Conservation (phyloP, 257 asterid genomes). For the Plectranthus barbatus region DNA sequence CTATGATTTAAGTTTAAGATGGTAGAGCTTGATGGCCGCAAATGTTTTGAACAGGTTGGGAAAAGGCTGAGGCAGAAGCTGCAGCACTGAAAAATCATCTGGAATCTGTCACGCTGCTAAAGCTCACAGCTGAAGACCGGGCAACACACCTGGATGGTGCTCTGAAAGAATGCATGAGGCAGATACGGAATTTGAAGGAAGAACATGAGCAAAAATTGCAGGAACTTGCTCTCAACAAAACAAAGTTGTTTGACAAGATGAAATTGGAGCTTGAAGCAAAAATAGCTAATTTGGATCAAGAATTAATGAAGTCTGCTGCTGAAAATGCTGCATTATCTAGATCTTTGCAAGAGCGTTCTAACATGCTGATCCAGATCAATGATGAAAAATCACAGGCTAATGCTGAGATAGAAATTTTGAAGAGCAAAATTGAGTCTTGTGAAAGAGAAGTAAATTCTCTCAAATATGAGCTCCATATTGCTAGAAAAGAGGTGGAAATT, state of each 20-base stretch:
- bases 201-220: slow-evolving; percentile 70
- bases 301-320: slow-evolving; percentile 66
- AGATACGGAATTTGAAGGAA: slow-evolving; percentile 80
- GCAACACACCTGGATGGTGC: slow-evolving; percentile 91
- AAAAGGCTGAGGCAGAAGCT: slow-evolving; percentile 96
- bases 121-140: slow-evolving; percentile 92
- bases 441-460: slow-evolving; percentile 76
- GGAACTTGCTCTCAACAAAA: slow-evolving; percentile 55
- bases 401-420: slow-evolving; percentile 61
- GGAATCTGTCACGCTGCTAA: slow-evolving; percentile 85
- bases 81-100: slow-evolving; percentile 73
- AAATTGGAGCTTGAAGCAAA: slow-evolving; percentile 68
- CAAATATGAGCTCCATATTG: slow-evolving; percentile 75
- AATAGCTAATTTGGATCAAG: slow-evolving; percentile 60
- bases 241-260: slow-evolving; percentile 71
- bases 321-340: slow-evolving; percentile 81
- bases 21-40: slow-evolving; percentile 9
- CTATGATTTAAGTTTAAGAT: background rate
- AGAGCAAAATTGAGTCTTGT: slow-evolving; percentile 54
- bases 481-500: slow-evolving; percentile 78
- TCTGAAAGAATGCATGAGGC: slow-evolving; percentile 94
- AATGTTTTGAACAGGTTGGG: slow-evolving; percentile 75
- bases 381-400: slow-evolving; percentile 82
- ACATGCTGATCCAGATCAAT: slow-evolving; percentile 66
- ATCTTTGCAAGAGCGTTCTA: slow-evolving; percentile 90